Base-by-base conservation (phyloP, 2,329 filamentous ascomycete species). In the Colletotrichum lini region DNA sequence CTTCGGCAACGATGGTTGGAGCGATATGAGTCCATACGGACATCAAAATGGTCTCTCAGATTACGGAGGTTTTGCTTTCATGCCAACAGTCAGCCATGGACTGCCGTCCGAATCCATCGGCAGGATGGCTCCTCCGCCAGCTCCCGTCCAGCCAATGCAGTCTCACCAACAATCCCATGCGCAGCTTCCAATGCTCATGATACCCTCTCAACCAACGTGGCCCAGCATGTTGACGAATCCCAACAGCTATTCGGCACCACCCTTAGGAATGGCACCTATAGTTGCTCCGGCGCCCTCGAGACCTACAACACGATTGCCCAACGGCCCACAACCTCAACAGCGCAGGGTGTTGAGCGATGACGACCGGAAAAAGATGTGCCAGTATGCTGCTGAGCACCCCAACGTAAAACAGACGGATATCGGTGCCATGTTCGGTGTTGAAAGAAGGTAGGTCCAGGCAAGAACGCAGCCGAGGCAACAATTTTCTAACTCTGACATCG, bases 341-440 rank as follows among this genome's bases (percentile, higher is more conserved):
- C 88, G 95, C 76, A 94, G 94, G 82, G 98, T 96, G 1, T 86
- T 99, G 76, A 98, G 95, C 9, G 94, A 98, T 78, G 92, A 94
- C 70, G 95, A 98, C 80, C 93, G 96, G 74, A 90, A 95, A 75
- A 89, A 91, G 54, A 99, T 99, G 95, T 99, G 96, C 81, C 89
- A 94, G 78, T 98, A 96, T 81, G 93, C 96, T 76, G 93, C 96
- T 79, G 93, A 97, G 73, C 92, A 98, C 79, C 96, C 96, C 26
- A 92, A 90, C 59, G 92, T 94, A 56, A 98, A 98, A 83, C 96
- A 99, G 84, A 96, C 95, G 21, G 96, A 98, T 79, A 99, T 99
- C 82, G 96, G 96, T 83, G 93, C 92, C 70, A 91, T 95, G 80
- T 99, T 99, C 83, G 96, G 95, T 45, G 96, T 99, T 63, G 96